Conservation (phyloP, 129 eudicot genomes). For the Escallonia rubra region DNA sequence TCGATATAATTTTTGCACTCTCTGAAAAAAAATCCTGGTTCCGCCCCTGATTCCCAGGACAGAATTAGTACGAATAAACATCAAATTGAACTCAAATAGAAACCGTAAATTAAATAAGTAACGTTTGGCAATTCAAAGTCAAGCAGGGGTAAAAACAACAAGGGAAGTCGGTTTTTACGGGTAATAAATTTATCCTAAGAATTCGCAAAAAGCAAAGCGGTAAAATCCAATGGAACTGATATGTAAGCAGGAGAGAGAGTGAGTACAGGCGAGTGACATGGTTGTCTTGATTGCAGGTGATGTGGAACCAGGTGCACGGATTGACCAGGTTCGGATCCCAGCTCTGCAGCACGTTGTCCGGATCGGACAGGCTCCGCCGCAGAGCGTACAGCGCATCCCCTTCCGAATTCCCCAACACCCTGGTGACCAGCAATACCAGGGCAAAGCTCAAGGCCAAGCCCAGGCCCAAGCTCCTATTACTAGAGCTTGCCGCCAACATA, state of each 20-base stretch:
- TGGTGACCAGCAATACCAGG: conserved; percentile 1
- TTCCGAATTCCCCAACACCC: conserved; percentile 55
- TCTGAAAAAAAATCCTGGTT: no score
- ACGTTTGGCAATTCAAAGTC: no score
- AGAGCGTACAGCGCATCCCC: conserved; percentile 85
- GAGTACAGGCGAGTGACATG: conserved; percentile 77
- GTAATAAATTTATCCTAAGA: no score
- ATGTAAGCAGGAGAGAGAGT: background rate
- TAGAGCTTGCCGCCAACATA: background rate
- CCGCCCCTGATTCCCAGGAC: no score
- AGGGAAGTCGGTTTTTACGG: no score
- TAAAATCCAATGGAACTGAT: background rate
- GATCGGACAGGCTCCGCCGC: conserved; percentile 70
- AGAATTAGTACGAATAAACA: no score
- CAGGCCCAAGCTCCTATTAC: background rate
- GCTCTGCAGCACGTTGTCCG: conserved; percentile 83
- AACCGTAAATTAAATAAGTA: no score
- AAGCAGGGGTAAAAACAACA: no score
- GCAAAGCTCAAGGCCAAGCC: background rate
- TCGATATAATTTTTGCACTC: no score
- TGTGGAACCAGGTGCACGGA: conserved; percentile 94
- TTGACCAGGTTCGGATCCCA: conserved; percentile 89
- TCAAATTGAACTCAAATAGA: no score
- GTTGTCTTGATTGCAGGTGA: conserved; percentile 77
- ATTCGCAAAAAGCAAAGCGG: no score